phyloP scores from a whole-genome alignment of 2,329 filamentous ascomycete genomes.

The Onygenales sp. region DNA sequence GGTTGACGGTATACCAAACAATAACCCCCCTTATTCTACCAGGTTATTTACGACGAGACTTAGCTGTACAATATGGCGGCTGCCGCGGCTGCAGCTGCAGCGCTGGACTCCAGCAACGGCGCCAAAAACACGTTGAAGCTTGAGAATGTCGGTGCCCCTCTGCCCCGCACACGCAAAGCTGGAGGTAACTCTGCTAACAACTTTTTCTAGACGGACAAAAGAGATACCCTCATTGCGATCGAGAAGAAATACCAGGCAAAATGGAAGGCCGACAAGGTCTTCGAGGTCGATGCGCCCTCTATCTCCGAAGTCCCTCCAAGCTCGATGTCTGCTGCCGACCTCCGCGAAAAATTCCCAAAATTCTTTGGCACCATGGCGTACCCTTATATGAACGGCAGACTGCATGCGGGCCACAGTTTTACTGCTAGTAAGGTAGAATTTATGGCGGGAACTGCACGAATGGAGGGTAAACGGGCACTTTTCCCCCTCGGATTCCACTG shows the following conservation, averaged over 20 bases:
- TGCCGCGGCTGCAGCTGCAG: constrained; percentile 43
- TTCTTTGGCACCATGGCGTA: constrained; percentile 77
- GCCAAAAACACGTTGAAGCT: constrained; percentile 56
- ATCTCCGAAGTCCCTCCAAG: constrained; percentile 66
- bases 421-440: constrained; percentile 92
- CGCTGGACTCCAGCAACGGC: constrained; percentile 45
- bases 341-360: constrained; percentile 76
- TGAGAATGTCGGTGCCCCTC: constrained; percentile 41
- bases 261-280: constrained; percentile 70
- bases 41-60: background rate
- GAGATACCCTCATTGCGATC: constrained; percentile 67
- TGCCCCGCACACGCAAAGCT: constrained; percentile 10
- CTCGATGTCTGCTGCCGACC: constrained; percentile 61
- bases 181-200: constrained; percentile 11
- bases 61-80: constrained; percentile 26
- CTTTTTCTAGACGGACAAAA: constrained; percentile 63
- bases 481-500: constrained; percentile 94
- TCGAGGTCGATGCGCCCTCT: constrained; percentile 77
- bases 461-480: constrained; percentile 79
- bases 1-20: background rate
- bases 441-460: constrained; percentile 71
- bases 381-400: constrained; percentile 76
- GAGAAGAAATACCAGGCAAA: constrained; percentile 89
- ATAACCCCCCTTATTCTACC: background rate
- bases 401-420: constrained; percentile 89